A percentile compares a stretch with the other conserved stretches of the same genome.
Conservation (phyloP, 257 asterid genomes). For the Leonotis leonurus region DNA sequence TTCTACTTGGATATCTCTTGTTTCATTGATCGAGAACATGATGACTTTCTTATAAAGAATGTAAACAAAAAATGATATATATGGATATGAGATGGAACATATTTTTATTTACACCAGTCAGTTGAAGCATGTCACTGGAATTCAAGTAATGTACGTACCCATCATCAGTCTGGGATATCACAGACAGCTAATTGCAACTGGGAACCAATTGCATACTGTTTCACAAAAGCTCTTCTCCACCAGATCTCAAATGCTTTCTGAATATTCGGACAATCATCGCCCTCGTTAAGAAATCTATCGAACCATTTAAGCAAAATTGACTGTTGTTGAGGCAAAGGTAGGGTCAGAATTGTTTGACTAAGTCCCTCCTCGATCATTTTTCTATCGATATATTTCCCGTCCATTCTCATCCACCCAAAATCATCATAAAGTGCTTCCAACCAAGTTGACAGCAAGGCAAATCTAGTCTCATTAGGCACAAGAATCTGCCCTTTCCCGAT, state of each 20-base stretch:
- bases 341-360: slow-evolving; percentile 68
- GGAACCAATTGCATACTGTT: slow-evolving; percentile 44
- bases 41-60: neutral
- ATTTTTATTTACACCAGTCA: slow-evolving; percentile 8
- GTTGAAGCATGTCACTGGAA: slow-evolving; percentile 1
- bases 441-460: slow-evolving; percentile 68
- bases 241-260: slow-evolving; percentile 84
- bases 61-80: slow-evolving; percentile 8
- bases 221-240: slow-evolving; percentile 93
- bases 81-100: slow-evolving; percentile 5
- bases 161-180: slow-evolving; percentile 43
- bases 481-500: slow-evolving; percentile 70
- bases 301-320: slow-evolving; percentile 67
- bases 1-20: neutral
- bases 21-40: neutral
- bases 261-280: slow-evolving; percentile 90
- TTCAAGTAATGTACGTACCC: slow-evolving; percentile 21
- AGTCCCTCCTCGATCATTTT: slow-evolving; percentile 77
- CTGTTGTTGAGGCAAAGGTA: slow-evolving; percentile 73
- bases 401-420: slow-evolving; percentile 80
- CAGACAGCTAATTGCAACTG: slow-evolving; percentile 56
- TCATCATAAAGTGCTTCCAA: slow-evolving; percentile 83
- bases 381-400: slow-evolving; percentile 60
- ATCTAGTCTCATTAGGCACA: slow-evolving; percentile 61
- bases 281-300: slow-evolving; percentile 68